Evolutionary conservation across 2,329 filamentous ascomycete genomes (phyloP).

Genomic region (Aspergillus aculeatinus): DNA sequence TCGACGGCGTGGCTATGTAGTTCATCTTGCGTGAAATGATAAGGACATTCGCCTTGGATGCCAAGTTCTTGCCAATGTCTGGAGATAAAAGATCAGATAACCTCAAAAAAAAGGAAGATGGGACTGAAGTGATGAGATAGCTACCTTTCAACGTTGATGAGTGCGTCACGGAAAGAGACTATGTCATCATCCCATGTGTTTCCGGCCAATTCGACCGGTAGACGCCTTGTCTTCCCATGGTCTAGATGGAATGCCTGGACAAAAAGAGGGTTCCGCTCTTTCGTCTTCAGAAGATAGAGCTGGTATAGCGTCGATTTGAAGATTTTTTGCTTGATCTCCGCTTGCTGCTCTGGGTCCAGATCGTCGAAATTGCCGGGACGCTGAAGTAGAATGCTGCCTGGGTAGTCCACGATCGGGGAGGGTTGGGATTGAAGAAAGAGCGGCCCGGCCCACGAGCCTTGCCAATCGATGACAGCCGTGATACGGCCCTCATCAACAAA

Average conservation of each 20-base stretch:
- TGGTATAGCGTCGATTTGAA: slow-evolving; percentile 22
- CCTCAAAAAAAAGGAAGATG: too few relatives aligned
- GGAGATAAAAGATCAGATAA: not conserved
- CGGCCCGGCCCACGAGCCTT: slow-evolving; percentile 33
- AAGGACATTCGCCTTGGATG: slow-evolving; percentile 16
- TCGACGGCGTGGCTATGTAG: slow-evolving; percentile 18
- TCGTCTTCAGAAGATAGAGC: slow-evolving; percentile 21
- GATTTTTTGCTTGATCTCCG: slow-evolving; percentile 17
- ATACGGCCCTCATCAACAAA: slow-evolving; percentile 37
- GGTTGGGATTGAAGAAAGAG: slow-evolving; percentile 23
- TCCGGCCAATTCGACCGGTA: slow-evolving; percentile 21
- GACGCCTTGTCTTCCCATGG: slow-evolving; percentile 24
- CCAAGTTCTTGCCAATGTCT: slow-evolving; percentile 22
- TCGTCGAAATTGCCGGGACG: slow-evolving; percentile 24
- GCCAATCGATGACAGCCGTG: slow-evolving; percentile 45
- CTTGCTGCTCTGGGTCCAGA: slow-evolving; percentile 14
- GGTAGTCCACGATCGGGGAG: slow-evolving; percentile 24
- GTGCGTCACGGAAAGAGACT: slow-evolving; percentile 23
- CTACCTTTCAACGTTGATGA: slow-evolving; percentile 28
- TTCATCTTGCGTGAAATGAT: slow-evolving; percentile 24
- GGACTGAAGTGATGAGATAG: not conserved
- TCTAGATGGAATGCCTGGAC: slow-evolving; percentile 21
- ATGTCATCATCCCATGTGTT: slow-evolving; percentile 29
- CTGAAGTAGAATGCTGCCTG: slow-evolving; percentile 23
- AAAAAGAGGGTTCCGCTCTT: slow-evolving; percentile 18